Conservation (phyloP, 1,139 yeast genomes). For the Saccharomyces hybrid region DNA sequence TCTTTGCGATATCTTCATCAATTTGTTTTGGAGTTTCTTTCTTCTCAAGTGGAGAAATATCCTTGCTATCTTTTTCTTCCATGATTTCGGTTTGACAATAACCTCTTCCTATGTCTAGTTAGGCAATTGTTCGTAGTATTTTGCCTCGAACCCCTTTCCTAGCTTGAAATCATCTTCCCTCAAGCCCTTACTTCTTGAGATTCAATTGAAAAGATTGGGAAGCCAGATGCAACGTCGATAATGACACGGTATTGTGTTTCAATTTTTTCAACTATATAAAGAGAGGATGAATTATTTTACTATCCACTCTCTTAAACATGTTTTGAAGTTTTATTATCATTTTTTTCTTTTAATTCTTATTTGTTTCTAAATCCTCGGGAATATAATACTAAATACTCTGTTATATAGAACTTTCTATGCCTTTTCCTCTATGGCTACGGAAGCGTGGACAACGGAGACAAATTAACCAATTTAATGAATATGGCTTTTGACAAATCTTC, state of each 20-base stretch:
- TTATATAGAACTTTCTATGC: constrained; percentile 45
- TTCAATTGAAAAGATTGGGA: neutral
- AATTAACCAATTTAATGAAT: constrained; percentile 19
- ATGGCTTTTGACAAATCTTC: constrained; percentile 6
- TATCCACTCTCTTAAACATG: neutral
- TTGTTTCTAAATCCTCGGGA: constrained; percentile 9
- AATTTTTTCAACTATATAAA: neutral
- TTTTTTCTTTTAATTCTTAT: neutral
- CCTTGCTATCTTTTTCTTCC: constrained; percentile 1
- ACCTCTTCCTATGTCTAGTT: neutral
- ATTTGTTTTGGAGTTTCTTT: neutral
- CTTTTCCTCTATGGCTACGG: constrained; percentile 35
- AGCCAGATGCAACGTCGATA: neutral
- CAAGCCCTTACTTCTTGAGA: neutral
- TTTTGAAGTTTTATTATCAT: neutral
- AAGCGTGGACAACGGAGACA: constrained; percentile 74
- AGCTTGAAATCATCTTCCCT: neutral
- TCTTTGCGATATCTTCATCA: neutral
- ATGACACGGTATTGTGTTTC: neutral
- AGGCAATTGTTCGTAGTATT: neutral
- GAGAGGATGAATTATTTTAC: neutral
- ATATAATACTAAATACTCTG: constrained; percentile 37
- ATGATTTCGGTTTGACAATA: neutral
- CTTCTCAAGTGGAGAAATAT: constrained; percentile 4
- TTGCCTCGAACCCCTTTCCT: neutral